These are phyloP conservation scores for Entelexis paramagnoliae DNA, from an alignment of 1,139 yeast species.

Conservation along the genomic window DNA sequence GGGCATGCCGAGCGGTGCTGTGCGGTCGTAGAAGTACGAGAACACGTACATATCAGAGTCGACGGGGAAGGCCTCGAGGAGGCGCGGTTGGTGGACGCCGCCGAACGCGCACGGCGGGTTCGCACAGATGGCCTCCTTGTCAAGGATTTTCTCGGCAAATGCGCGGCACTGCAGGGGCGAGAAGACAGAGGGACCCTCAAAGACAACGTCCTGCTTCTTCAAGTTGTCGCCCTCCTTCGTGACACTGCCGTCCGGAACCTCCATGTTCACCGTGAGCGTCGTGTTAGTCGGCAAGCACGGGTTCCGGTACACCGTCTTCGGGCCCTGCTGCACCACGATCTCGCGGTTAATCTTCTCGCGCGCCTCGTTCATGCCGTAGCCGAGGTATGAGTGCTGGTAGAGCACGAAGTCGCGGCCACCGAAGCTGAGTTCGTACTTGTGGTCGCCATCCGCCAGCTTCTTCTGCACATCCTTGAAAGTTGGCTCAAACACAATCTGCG, in stretches of 20 bases:
- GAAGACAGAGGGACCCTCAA: conserved; percentile 61
- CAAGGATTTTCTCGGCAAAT: conserved; percentile 69
- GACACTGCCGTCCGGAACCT: conserved; percentile 39
- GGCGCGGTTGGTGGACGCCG: conserved; percentile 92
- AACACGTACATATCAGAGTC: conserved; percentile 73
- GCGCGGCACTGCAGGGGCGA: conserved; percentile 70
- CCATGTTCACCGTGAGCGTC: conserved; percentile 46
- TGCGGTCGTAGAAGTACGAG: conserved; percentile 89
- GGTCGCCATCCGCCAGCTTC: conserved; percentile 77
- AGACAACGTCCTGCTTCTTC: conserved; percentile 44
- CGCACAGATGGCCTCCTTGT: conserved; percentile 69
- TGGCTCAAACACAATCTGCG: conserved; percentile 97
- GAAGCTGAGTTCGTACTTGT: conserved; percentile 66
- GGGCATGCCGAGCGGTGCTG: conserved; percentile 92
- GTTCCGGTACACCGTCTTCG: conserved; percentile 37
- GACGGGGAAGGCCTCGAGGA: conserved; percentile 59
- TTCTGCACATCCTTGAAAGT: conserved; percentile 41
- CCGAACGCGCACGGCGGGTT: conserved; percentile 85
- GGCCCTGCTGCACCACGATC: conserved; percentile 32
- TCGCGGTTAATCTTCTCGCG: conserved; percentile 64
- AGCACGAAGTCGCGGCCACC: conserved; percentile 74
- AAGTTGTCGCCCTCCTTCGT: conserved; percentile 19
- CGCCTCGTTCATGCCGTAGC: conserved; percentile 92
- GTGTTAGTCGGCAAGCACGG: conserved; percentile 85
- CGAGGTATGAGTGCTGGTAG: conserved; percentile 90